Conservation (phyloP, 257 asterid genomes). For the Fraxinus americana region DNA sequence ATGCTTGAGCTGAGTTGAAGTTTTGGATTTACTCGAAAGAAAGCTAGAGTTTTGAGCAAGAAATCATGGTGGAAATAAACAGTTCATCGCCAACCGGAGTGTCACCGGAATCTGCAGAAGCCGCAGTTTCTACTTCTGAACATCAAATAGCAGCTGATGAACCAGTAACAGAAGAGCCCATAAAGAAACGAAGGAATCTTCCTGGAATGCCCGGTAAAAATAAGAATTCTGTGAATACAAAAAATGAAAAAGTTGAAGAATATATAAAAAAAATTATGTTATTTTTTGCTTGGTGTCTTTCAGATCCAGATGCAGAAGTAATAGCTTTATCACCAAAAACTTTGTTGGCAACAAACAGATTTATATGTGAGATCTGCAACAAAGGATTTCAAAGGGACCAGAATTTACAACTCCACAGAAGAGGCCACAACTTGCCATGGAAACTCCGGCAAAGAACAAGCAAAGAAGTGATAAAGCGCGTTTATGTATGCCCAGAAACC, state of each 20-base stretch:
- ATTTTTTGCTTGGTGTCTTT: slow-evolving; percentile 5
- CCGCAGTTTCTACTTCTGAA: slow-evolving; percentile 31
- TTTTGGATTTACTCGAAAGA: background rate
- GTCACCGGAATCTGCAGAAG: slow-evolving; percentile 35
- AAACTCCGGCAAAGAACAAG: slow-evolving; percentile 71
- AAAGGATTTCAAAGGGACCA: slow-evolving; percentile 96
- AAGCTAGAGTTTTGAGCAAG: slow-evolving; percentile 4
- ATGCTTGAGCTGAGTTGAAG: slow-evolving; percentile 20
- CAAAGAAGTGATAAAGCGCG: slow-evolving; percentile 65
- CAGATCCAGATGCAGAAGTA: slow-evolving; percentile 95
- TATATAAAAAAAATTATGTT: background rate
- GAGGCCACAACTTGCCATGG: slow-evolving; percentile 98
- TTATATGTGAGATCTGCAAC: slow-evolving; percentile 90
- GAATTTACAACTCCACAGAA: slow-evolving; percentile 83
- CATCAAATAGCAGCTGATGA: slow-evolving; percentile 31
- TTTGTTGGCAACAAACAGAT: slow-evolving; percentile 75
- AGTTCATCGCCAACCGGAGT: slow-evolving; percentile 37
- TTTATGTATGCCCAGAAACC: slow-evolving; percentile 80
- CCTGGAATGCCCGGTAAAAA: slow-evolving; percentile 91
- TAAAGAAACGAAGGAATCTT: slow-evolving; percentile 75
- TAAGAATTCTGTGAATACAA: no score
- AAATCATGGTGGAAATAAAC: slow-evolving; percentile 45
- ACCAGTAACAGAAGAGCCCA: slow-evolving; percentile 19
- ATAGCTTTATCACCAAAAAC: slow-evolving; percentile 78
- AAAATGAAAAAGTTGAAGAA: background rate